A percentile compares a stretch with the other conserved stretches of the same genome.
phyloP scores from a whole-genome alignment of 129 eudicot genomes.

The Logfia minima region DNA sequence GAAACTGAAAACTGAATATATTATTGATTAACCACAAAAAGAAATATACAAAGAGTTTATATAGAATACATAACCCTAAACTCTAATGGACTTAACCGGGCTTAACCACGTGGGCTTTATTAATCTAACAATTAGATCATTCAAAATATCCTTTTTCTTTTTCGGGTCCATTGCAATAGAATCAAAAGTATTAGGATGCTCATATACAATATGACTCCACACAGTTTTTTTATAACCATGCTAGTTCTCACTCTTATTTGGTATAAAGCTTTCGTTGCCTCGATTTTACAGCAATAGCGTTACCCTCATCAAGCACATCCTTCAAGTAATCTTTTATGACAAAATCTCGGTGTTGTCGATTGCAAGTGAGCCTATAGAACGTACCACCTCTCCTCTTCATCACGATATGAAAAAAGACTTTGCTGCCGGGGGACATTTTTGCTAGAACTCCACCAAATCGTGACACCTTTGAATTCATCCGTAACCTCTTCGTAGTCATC shows the following conservation, averaged over 20 bases:
- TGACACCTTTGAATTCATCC: slow-evolving; percentile 41
- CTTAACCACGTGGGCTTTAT: too few relatives aligned
- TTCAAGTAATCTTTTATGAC: slow-evolving; percentile 28
- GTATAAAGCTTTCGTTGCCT: slow-evolving; percentile 47
- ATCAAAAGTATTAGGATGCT: slow-evolving; percentile 49
- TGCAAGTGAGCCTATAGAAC: slow-evolving; percentile 40
- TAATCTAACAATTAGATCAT: too few relatives aligned
- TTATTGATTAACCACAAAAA: too few relatives aligned
- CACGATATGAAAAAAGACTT: slow-evolving; percentile 19
- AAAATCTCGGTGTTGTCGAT: slow-evolving; percentile 23
- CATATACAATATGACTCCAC: slow-evolving; percentile 44
- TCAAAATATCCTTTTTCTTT: slow-evolving; percentile 38
- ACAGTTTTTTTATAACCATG: slow-evolving; percentile 6
- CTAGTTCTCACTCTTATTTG: slow-evolving; percentile 25
- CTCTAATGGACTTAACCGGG: too few relatives aligned
- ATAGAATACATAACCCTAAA: too few relatives aligned
- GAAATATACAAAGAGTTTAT: too few relatives aligned
- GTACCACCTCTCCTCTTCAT: slow-evolving; percentile 41
- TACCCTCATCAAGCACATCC: slow-evolving; percentile 48
- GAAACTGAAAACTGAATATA: too few relatives aligned
- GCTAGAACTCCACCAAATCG: slow-evolving; percentile 39
- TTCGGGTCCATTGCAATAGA: slow-evolving; percentile 49
- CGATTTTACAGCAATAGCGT: slow-evolving; percentile 30
- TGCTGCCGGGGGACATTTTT: not conserved
- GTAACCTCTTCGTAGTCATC: slow-evolving; percentile 43